Base-by-base conservation (phyloP, 2,329 filamentous ascomycete genomes). In the Trichoderma gracile region DNA sequence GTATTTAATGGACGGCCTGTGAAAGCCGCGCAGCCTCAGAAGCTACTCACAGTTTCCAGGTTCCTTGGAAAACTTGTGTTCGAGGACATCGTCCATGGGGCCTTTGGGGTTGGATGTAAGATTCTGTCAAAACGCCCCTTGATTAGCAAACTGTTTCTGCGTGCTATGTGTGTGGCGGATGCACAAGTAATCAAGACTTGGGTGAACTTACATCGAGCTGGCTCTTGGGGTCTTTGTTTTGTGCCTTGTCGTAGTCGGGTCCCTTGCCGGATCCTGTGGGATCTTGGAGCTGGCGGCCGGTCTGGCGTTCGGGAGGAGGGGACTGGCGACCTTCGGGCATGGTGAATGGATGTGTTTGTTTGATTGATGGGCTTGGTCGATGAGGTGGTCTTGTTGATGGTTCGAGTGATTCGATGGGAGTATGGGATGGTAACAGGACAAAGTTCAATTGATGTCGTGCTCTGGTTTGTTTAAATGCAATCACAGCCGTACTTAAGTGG, bases 281-380 rank as follows among this genome's bases (percentile, higher is more conserved):
- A 8, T 84, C 85, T 68, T 85, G 79, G 65, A 86, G 77, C 79
- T 95, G 91, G 63, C 80, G 77, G 66, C 85, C 88, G 43, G 82
- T 79, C 78, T 92, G 90, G 69, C 76, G 74, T 79, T 91, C 87
- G 30, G 91, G 90, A 59, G 87, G 80, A 67, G 92, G 93, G 38
- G 92, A 96, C 78, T 96, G 85, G 73, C 88, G 88, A 75, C 91
- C 90, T 77, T 84, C 78, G 73, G 90, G 88, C 89, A 92, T 92
- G 72, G 68, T 87, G 69, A 66, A 76, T 38, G 33, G 15, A 25
- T 53, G 40, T 9, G 42, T 12, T 14, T 38, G 33, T 38, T 38
- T 10, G 14, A 43, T 45, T 57, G 33, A 52, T 52, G 3, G 8
- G 14, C 3, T 14, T 33, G 33, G 25, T 27, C 1, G 25, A 27